A percentile compares a stretch with the other conserved stretches of the same genome.
Conservation (phyloP, 2,329 filamentous ascomycete genomes). For the Pseudocercospora macadamiae region DNA sequence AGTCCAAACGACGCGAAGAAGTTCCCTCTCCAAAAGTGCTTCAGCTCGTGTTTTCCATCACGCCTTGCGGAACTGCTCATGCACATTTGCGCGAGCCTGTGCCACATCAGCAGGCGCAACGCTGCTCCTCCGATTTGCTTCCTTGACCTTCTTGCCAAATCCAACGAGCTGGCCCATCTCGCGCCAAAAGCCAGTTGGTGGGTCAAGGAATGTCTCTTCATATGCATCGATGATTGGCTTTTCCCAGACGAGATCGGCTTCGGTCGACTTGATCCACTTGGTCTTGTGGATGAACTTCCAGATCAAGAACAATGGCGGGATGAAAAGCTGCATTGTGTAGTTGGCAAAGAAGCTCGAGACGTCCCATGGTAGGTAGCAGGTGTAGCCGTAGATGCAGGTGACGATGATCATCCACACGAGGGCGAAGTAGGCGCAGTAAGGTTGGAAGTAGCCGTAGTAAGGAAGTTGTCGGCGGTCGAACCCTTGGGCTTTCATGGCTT, state of each 20-base stretch:
- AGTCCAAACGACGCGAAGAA: background rate
- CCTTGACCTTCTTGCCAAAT: slow-evolving; percentile 24
- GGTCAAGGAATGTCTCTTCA: slow-evolving; percentile 53
- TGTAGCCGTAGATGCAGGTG: slow-evolving; percentile 60
- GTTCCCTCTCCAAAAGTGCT: background rate
- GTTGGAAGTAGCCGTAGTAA: slow-evolving; percentile 60
- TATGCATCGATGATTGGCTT: slow-evolving; percentile 61
- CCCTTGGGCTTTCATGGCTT: slow-evolving; percentile 55
- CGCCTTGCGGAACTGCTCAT: slow-evolving; percentile 13
- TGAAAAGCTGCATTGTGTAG: slow-evolving; percentile 45
- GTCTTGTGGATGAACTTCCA: slow-evolving; percentile 68
- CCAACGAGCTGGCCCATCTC: slow-evolving; percentile 54
- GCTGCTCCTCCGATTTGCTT: slow-evolving; percentile 16
- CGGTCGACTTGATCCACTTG: slow-evolving; percentile 54
- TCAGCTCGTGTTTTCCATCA: background rate
- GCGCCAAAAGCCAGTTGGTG: slow-evolving; percentile 57
- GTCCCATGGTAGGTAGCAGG: slow-evolving; percentile 51
- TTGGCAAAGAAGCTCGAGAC: slow-evolving; percentile 52
- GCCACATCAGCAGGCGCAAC: slow-evolving; percentile 16
- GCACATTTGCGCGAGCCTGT: slow-evolving; percentile 16
- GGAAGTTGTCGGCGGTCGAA: slow-evolving; percentile 58
- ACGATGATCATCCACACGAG: slow-evolving; percentile 37
- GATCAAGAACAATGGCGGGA: slow-evolving; percentile 30
- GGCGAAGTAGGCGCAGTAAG: slow-evolving; percentile 54
- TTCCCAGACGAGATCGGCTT: slow-evolving; percentile 65